Percentiles rank a stretch among this genome's conserved stretches.
Evolutionary conservation across 2,329 filamentous ascomycete species (phyloP).

Genomic region (Davidsoniella neocaledoniae): DNA sequence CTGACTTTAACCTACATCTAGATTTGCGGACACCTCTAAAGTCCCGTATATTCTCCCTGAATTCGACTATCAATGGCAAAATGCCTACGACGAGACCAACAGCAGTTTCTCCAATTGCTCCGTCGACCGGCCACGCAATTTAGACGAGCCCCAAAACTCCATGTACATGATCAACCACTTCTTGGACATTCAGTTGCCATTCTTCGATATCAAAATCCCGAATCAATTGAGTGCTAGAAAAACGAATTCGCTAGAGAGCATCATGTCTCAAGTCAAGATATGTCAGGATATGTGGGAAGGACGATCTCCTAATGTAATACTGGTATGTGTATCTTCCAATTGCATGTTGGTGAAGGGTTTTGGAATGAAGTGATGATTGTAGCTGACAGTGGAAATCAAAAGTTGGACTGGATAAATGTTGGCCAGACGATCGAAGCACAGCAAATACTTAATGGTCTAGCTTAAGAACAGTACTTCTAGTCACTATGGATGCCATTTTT

Average conservation of each 20-base stretch:
- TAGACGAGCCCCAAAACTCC: slow-evolving; percentile 16
- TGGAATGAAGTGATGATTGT: slow-evolving; percentile 7
- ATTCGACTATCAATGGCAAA: slow-evolving; percentile 56
- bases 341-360: not conserved
- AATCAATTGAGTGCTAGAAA: slow-evolving; percentile 8
- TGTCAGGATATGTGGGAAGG: slow-evolving; percentile 16
- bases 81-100: slow-evolving; percentile 46
- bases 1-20: not conserved
- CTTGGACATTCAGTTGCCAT: slow-evolving; percentile 19
- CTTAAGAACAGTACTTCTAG: not conserved
- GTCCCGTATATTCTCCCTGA: slow-evolving; percentile 49
- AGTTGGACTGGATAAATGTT: slow-evolving; percentile 28
- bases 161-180: slow-evolving; percentile 31
- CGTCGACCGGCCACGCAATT: slow-evolving; percentile 41
- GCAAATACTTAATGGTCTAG: slow-evolving; percentile 5
- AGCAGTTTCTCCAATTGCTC: slow-evolving; percentile 45
- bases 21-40: slow-evolving; percentile 28
- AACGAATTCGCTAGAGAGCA: slow-evolving; percentile 12
- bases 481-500: no score
- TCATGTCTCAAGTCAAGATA: slow-evolving; percentile 18
- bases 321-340: slow-evolving; percentile 17
- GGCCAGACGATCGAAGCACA: slow-evolving; percentile 23
- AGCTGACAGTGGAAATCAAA: slow-evolving; percentile 7
- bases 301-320: slow-evolving; percentile 19
- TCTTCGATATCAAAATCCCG: slow-evolving; percentile 17